Evolutionary conservation across 345 rosid species (phyloP).

Genomic region (Aethionema arabicum): DNA sequence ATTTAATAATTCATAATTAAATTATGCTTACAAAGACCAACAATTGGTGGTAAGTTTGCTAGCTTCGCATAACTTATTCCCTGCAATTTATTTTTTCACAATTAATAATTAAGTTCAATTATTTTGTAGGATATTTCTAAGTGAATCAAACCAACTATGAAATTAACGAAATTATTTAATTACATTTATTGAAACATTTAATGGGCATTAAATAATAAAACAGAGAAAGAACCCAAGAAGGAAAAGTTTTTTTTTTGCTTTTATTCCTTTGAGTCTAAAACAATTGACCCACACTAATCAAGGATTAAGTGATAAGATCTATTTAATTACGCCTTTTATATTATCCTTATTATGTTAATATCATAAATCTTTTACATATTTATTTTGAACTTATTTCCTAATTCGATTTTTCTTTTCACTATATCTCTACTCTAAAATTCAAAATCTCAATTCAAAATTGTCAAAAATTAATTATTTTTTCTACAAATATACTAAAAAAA

Average conservation of each 20-base stretch:
- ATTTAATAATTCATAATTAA: constrained; percentile 10
- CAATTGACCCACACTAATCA: constrained; percentile 23
- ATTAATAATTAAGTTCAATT: background rate
- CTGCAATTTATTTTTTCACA: constrained; percentile 42
- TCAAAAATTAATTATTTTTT: too few relatives aligned
- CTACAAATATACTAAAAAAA: too few relatives aligned
- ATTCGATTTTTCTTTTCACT: background rate
- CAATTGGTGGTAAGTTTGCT: constrained; percentile 88
- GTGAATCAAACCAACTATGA: constrained; percentile 8
- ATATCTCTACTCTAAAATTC: background rate
- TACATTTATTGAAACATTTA: constrained; percentile 26
- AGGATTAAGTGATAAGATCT: constrained; percentile 21
- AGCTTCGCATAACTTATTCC: constrained; percentile 99
- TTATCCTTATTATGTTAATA: too few relatives aligned
- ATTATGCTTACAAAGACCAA: constrained; percentile 75
- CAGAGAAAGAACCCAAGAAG: constrained; percentile 9
- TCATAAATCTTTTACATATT: background rate
- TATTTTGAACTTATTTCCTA: background rate
- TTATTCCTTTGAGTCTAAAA: constrained; percentile 23
- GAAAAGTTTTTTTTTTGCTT: constrained; percentile 9
- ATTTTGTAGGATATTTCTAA: background rate
- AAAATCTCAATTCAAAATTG: background rate
- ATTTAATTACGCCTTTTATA: constrained; percentile 14
- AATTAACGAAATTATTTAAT: constrained; percentile 6
- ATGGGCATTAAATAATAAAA: constrained; percentile 28